Evolutionary conservation across 2,329 filamentous ascomycete genomes (phyloP).

Genomic region (Xylariales sp.): DNA sequence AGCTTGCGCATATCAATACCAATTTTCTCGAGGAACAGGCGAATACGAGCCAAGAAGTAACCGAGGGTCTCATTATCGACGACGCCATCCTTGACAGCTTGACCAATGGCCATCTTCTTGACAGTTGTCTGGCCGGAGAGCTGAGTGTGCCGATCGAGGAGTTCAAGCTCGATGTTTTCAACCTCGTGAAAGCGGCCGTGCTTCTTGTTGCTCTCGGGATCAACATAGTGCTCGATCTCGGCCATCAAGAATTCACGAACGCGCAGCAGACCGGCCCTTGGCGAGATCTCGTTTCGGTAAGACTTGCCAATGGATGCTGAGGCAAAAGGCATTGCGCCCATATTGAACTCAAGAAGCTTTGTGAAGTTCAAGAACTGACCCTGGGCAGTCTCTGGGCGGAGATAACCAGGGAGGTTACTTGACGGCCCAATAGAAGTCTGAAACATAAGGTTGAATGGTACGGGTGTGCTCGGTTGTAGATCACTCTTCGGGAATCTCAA

Average conservation of each 20-base stretch:
- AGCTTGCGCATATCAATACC: constrained; percentile 85
- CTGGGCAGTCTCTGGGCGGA: constrained; percentile 93
- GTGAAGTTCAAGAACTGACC: constrained; percentile 94
- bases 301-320: constrained; percentile 97
- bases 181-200: constrained; percentile 84
- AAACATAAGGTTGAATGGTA: constrained; percentile 99
- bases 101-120: constrained; percentile 70
- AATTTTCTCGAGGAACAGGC: constrained; percentile 83
- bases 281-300: constrained; percentile 97
- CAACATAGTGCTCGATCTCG: constrained; percentile 97
- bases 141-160: constrained; percentile 83
- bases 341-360: constrained; percentile 85
- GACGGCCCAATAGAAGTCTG: constrained; percentile 91
- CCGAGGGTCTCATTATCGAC: constrained; percentile 98
- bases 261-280: constrained; percentile 81
- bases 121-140: constrained; percentile 77
- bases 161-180: constrained; percentile 73
- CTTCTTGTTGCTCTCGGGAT: constrained; percentile 91
- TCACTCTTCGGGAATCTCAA: constrained; percentile 83
- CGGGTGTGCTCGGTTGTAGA: constrained; percentile 70
- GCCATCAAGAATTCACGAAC: constrained; percentile 98
- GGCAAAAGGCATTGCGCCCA: constrained; percentile 91
- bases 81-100: constrained; percentile 75
- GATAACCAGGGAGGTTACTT: constrained; percentile 77
- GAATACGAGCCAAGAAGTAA: constrained; percentile 93